Base-by-base conservation (phyloP, 1,284 basidiomycete species). In the Rhodotorula sp. region DNA sequence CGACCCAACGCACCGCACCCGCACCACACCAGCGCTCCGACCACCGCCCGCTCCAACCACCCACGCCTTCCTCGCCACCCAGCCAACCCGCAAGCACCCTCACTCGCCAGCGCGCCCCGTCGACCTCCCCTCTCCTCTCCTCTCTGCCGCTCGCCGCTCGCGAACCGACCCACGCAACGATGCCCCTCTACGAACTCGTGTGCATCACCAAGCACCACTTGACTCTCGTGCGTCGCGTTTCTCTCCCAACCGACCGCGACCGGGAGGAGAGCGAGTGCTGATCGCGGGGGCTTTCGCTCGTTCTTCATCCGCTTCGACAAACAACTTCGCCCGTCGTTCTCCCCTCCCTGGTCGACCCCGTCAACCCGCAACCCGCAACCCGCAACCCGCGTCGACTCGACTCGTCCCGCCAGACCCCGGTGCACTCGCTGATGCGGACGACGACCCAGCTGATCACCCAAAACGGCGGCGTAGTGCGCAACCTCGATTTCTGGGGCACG, bases 171-270 rank as follows among this genome's bases (percentile, higher is more conserved):
- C 44, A 20, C 26, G 10, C 30, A 54, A 65, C 11, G 8, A 77
- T 77, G 76, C 75, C 75, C 5, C 68, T 77, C 28, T 77, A 77
- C 71, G 75, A 77, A 48, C 73, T 77, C 53, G 71, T 76, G 3
- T 75, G 73, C 62, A 72, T 76, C 55, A 69, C 76, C 2, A 64
- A 70, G 28, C 75, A 70, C 60, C 68, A 67, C 69, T 48, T 62
- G 7, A 63, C 59, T 9, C 64, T 72, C 46, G 62, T 70, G 26
- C 53, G 64, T 44, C n/a, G 30, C 20, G 34, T 15, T 37, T 8
- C n/a, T n/a, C n/a, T 44, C 6, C n/a, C n/a, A n/a, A n/a, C n/a
- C n/a, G n/a, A n/a, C n/a, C n/a, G n/a, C n/a, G n/a, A n/a, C n/a
- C n/a, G n/a, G n/a, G n/a, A n/a, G n/a, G n/a, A n/a, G n/a, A n/a